These are phyloP conservation scores for Tardiomyces digboiensis DNA, from an alignment of 1,139 yeast genomes.

Conservation along the genomic window DNA sequence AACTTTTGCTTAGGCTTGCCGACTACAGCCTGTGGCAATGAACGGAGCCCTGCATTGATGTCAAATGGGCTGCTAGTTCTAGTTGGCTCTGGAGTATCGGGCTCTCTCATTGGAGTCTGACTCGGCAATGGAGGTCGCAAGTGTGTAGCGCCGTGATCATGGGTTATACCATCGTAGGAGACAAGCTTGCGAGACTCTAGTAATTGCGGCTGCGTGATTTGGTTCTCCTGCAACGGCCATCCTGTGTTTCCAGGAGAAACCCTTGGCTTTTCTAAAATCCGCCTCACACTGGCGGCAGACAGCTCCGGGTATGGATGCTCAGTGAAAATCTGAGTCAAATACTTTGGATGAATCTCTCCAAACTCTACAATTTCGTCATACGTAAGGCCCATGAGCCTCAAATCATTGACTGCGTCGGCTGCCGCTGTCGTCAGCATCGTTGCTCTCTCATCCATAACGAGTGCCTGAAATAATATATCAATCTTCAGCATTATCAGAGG, in stretches of 20 bases:
- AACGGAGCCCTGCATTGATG: too few species aligned
- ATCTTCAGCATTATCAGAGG: too few species aligned
- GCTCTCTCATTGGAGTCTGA: too few species aligned
- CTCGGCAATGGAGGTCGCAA: too few species aligned
- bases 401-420: constrained; percentile 16
- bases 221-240: not conserved
- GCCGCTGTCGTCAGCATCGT: not conserved
- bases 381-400: constrained; percentile 20
- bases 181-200: not conserved
- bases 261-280: not conserved
- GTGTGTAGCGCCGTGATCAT: too few species aligned
- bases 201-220: not conserved
- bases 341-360: constrained; percentile 11
- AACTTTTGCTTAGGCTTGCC: constrained; percentile 30
- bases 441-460: too few species aligned
- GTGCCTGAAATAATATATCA: too few species aligned
- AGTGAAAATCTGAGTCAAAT: constrained; percentile 11
- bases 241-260: not conserved
- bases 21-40: too few species aligned
- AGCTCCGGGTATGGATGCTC: constrained; percentile 5
- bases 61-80: too few species aligned
- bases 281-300: not conserved
- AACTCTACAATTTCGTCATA: constrained; percentile 20
- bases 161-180: not conserved
- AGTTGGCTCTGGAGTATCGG: too few species aligned